Base-by-base conservation (phyloP, 139 green algal species). In the Chlorella sp. region DNA sequence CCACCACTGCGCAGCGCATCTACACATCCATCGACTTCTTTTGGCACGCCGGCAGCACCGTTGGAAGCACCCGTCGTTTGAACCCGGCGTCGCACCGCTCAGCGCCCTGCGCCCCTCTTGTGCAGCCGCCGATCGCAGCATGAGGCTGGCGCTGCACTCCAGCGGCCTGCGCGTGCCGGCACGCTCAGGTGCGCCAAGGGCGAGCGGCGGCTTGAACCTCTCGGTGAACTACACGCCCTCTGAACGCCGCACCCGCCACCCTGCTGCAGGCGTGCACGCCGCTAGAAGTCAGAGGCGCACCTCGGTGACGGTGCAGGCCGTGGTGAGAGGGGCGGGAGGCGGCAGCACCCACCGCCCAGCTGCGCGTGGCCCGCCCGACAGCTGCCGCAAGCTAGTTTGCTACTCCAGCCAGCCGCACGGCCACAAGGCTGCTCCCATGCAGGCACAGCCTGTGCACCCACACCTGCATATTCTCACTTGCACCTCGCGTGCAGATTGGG, bases 401-500 rank as follows among this genome's bases (percentile, higher is more conserved):
- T 42, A 2, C 1, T 7, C 22, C 40, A 84, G 28, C 34, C 39
- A 28, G 42, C 71, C 71, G 32, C 32, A 30, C 71, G 24, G 32
- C 71, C 71, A 77, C 26, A 1, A 30, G 77, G 37, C 77, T 53
- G 34, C 32, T 3, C 0, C 11, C 22, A 37, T n/a, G 73, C 73
- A 80, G 11, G 73, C n/a, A 53, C 71, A 79, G 5, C 32, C 32
- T 24, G 73, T 24, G 12, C 26, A 22, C 39, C 37, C 24, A 26
- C 79, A 37, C 79, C 14, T 26, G 14, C 15, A 7, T n/a, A 21
- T 30, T 3, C n/a, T 15, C 40, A 0, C 24, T 75, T 5, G 61
- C 48, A 16, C 48, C 53, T 24, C 53, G 30, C 30, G 39, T 37
- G 69, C 87, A 91, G 88, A 83, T 93, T 88, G 83, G 76, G 26